phyloP scores from a whole-genome alignment of 1,139 yeast genomes.

The Blastobotrys serpentis region DNA sequence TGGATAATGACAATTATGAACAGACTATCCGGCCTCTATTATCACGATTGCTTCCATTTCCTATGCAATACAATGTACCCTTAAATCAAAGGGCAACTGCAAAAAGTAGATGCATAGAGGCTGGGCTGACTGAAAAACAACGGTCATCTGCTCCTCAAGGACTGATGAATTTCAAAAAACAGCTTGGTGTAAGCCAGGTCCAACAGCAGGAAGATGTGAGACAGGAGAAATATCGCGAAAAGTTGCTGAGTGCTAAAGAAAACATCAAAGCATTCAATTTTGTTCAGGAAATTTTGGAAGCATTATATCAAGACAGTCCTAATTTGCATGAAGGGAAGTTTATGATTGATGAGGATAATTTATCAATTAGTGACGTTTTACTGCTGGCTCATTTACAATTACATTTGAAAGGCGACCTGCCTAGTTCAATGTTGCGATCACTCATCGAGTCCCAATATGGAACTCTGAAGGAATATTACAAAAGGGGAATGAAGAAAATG shows the following conservation, averaged over 20 bases:
- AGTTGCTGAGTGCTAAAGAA: constrained; percentile 50
- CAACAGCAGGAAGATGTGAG: constrained; percentile 45
- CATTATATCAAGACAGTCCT: not conserved
- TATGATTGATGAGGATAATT: constrained; percentile 7
- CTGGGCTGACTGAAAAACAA: constrained; percentile 17
- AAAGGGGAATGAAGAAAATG: constrained; percentile 6
- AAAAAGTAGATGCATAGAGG: constrained; percentile 42
- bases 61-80: constrained; percentile 83
- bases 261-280: constrained; percentile 50
- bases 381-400: constrained; percentile 31
- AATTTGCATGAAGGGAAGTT: not conserved
- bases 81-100: constrained; percentile 53
- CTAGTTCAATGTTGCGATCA: not conserved
- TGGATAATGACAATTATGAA: constrained; percentile 64
- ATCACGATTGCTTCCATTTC: constrained; percentile 64
- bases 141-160: constrained; percentile 10
- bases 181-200: constrained; percentile 16
- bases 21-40: constrained; percentile 61
- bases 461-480: constrained; percentile 1
- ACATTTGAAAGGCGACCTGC: constrained; percentile 21
- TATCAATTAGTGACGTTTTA: constrained; percentile 25
- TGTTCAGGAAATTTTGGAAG: not conserved
- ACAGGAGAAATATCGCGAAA: constrained; percentile 45
- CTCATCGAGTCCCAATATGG: constrained; percentile 3
- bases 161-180: constrained; percentile 9